Evolutionary conservation across 768 basidiomycete species (phyloP), one percentile per base, ranked within the genome.

Genomic region (Tylopilus intermedius): DNA sequence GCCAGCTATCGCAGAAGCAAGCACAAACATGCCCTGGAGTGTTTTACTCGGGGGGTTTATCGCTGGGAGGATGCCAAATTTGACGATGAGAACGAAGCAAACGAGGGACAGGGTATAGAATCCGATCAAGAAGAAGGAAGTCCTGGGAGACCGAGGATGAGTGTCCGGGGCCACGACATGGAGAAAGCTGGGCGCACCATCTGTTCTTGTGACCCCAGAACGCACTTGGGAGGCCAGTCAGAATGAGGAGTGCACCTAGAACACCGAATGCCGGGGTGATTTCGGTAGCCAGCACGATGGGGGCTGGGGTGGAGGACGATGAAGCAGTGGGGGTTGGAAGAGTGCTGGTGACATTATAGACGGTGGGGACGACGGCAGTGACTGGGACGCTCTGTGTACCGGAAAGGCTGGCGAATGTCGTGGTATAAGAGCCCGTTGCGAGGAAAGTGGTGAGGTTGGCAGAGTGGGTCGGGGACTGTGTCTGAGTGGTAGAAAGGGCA

Each of bases 121-220:
- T 39, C 92, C 90, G 56, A 90, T 86, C 62, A 97, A 77, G 71
- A 96, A 95, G 75, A 94, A 88, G 11, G 93, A 94, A 18, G 90
- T 89, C 90, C 91, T 92, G 66, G 42, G 58, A 58, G 62, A 50
- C 46, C 45, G 43, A 43, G 44, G 54, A 45, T 58, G 14, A 55
- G 52, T 42, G 58, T 51, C 35, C 15, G 21, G 10, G 45, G 13
- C 35, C 21, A 14, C 9, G 21, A 45, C 24, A 21, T 18, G 21
- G 21, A 47, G 47, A 40, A 51, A 48, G 43, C 9, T 39, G 73
- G 4, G 7, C 79, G 39, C 63, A 88, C 93, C 94, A 95, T 78
- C 93, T 76, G 68, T 96, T 94, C 78, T 95, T 95, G 73, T 94
- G 92, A 21, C 94, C 94, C 72, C 90, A 85, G 60, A 92, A 91